Conservation (phyloP, 805 yeast species). For the Teunomyces barrocoloradensis region DNA sequence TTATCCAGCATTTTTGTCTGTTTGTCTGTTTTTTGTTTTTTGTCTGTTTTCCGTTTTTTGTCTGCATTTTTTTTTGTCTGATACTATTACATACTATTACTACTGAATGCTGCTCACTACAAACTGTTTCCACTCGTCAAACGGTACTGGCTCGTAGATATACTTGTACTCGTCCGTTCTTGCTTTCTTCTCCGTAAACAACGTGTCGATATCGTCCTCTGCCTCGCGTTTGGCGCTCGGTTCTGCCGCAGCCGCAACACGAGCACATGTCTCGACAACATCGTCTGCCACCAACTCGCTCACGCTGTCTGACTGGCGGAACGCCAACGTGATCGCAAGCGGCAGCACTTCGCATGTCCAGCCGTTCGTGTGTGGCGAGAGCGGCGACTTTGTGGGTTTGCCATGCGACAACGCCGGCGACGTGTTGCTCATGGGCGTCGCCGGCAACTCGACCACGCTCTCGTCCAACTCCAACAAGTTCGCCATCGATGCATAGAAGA, state of each 20-base stretch:
- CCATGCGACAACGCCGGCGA: constrained; percentile 22
- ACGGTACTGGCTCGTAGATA: constrained; percentile 31
- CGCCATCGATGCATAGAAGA: constrained; percentile 50
- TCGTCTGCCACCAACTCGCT: constrained; percentile 29
- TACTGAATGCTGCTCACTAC: constrained; percentile 17
- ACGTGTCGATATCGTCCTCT: constrained; percentile 31
- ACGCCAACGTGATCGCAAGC: constrained; percentile 42
- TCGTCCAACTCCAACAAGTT: constrained; percentile 48
- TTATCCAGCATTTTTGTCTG: neutral
- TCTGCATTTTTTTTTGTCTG: too few relatives aligned
- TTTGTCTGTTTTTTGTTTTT: neutral
- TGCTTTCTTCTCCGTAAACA: constrained; percentile 36
- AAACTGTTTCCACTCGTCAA: constrained; percentile 36
- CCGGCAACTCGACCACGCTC: constrained; percentile 25
- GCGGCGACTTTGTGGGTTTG: constrained; percentile 30
- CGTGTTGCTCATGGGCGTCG: constrained; percentile 26
- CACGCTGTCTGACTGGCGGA: constrained; percentile 42
- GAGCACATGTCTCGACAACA: constrained; percentile 6
- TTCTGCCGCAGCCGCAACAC: constrained; percentile 13
- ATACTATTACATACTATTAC: neutral
- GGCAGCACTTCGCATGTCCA: constrained; percentile 50
- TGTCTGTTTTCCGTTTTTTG: neutral
- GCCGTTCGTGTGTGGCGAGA: constrained; percentile 32
- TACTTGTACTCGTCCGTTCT: constrained; percentile 19
- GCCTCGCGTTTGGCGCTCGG: constrained; percentile 20